Evolutionary conservation across 1,284 basidiomycete species (phyloP), one percentile per base, ranked within the genome.

Genomic region (Ceratobasidium sp.): DNA sequence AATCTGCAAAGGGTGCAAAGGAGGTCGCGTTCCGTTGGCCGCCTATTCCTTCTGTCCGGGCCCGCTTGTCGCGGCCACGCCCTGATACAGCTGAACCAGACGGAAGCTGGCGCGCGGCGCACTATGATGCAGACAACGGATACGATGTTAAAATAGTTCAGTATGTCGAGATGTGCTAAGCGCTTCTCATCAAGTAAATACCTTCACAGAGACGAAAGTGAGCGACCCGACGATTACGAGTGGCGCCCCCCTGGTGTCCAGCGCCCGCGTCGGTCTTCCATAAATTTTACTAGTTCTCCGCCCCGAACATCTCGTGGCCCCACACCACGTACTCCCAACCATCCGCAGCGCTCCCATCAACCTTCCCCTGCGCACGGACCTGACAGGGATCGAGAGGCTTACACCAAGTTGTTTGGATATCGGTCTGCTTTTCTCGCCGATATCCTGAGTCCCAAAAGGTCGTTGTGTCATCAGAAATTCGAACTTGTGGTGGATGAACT

Each of bases 401-500:
- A 92, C 79, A 89, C 91, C 75, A 84, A 85, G 61, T 84, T 93
- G 22, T 87, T 98, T 43, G 93, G 92, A 4, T 98, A 94, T 81
- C 88, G 91, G 8, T 84, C 91, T 14, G 90, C 92, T 76, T 92
- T 95, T 79, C 86, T 98, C 39, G 93, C 94, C 29, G 88, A 88
- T 68, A 85, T 98, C 76, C 86, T 98, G 7, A 92, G 91, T 75
- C 95, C 96, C n/a, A 78, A 90, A 56, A 84, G 85, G 37, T 86
- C 90, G 19, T 88, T 96, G 80, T 98, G 95, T 80, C 95, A 98
- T 82, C 94, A 95, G 81, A 95, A 95, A 80, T 98, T 98, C 80
- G 96, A 98, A 81, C 87, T 99, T 34, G 83, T 93, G 56, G 91
- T 98, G 24, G 96, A 98, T 79, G 92, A 96, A 79, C 86, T 98